Evolutionary conservation across 2,329 filamentous ascomycete genomes (phyloP).

Genomic region (Fusarium sp.): DNA sequence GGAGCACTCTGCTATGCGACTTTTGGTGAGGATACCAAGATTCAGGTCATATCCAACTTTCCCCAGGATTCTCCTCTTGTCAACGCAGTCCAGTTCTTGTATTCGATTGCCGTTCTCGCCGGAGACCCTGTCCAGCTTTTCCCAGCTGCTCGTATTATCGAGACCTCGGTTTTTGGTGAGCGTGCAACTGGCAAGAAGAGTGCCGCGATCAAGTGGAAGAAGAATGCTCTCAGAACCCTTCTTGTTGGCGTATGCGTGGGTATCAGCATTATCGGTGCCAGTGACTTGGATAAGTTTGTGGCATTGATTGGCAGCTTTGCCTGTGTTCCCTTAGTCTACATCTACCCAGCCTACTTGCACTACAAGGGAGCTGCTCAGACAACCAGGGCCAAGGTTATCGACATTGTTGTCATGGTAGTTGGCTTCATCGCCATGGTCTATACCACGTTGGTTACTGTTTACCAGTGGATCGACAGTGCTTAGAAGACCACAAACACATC

Average conservation of each 20-base stretch:
- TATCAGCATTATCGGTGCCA: conserved; percentile 73
- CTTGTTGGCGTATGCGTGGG: conserved; percentile 69
- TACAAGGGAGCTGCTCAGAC: conserved; percentile 73
- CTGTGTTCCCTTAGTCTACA: conserved; percentile 81
- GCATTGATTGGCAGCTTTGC: conserved; percentile 79
- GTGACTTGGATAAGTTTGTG: conserved; percentile 79
- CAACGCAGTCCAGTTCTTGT: conserved; percentile 80
- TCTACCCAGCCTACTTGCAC: conserved; percentile 79
- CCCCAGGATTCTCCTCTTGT: conserved; percentile 78
- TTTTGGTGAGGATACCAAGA: conserved; percentile 75
- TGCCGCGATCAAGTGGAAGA: conserved; percentile 77
- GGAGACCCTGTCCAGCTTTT: conserved; percentile 81
- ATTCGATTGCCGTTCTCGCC: conserved; percentile 78
- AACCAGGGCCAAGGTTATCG: conserved; percentile 65
- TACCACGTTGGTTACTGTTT: conserved; percentile 71
- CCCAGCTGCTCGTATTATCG: conserved; percentile 77
- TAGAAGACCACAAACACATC: conserved; percentile 5
- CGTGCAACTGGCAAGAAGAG: conserved; percentile 74
- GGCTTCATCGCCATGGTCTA: conserved; percentile 77
- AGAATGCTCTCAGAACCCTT: conserved; percentile 72
- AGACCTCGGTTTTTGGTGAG: conserved; percentile 74
- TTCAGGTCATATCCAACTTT: conserved; percentile 82
- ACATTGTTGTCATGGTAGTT: conserved; percentile 71
- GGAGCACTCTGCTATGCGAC: conserved; percentile 80
- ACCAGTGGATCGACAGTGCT: conserved; percentile 50